phyloP scores from a whole-genome alignment of 768 basidiomycete genomes.

The Albatrellus ellisii region DNA sequence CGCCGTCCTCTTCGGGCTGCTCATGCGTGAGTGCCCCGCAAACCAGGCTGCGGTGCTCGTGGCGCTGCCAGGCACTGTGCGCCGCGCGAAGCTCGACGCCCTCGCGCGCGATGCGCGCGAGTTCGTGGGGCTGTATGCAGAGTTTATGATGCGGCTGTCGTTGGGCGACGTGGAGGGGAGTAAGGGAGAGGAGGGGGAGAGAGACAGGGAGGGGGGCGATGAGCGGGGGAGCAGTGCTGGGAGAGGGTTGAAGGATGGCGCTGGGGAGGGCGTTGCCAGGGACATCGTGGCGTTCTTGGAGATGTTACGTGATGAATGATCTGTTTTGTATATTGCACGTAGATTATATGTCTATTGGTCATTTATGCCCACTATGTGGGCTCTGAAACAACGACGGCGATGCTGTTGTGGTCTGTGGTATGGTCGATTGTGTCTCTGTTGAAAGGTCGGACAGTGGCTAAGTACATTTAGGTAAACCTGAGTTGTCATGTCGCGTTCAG shows the following conservation, averaged over 20 bases:
- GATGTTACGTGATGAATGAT: slow-evolving; percentile 17
- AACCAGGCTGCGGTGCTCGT: slow-evolving; percentile 23
- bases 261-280: slow-evolving; percentile 21
- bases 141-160: slow-evolving; percentile 20
- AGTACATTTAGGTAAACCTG: too few relatives aligned
- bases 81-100: slow-evolving; percentile 18
- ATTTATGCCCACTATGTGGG: not conserved
- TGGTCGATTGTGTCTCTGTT: too few relatives aligned
- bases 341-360: not conserved
- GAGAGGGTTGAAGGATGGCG: slow-evolving; percentile 4
- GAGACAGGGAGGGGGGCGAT: slow-evolving; percentile 8
- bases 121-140: slow-evolving; percentile 29
- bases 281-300: slow-evolving; percentile 43
- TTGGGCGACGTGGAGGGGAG: slow-evolving; percentile 7
- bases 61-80: slow-evolving; percentile 23
- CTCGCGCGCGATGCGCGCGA: slow-evolving; percentile 26
- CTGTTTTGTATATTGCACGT: too few relatives aligned
- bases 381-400: not conserved
- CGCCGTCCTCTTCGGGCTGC: slow-evolving; percentile 55
- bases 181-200: slow-evolving; percentile 7
- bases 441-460: too few relatives aligned
- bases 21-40: slow-evolving; percentile 22
- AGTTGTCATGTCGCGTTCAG: too few relatives aligned
- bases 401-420: too few relatives aligned
- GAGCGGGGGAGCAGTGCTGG: slow-evolving; percentile 2